Conservation (phyloP, 1,139 yeast species). For the Sugiyamaella xylanicola region DNA sequence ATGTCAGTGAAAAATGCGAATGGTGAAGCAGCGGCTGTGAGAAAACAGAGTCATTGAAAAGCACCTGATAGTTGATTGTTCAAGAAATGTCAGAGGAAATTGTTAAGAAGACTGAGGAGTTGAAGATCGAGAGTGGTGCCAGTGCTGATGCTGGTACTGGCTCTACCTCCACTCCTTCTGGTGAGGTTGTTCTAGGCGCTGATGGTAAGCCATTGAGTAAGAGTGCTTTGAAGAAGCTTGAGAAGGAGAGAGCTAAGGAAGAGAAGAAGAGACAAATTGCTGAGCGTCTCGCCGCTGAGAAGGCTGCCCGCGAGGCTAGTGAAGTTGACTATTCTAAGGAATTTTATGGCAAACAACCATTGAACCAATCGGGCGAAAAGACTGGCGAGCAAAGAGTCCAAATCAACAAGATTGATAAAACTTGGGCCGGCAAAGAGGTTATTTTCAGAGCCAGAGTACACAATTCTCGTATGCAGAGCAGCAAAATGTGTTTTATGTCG, state of each 20-base stretch:
- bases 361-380: slow-evolving; percentile 75
- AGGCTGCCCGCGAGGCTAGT: slow-evolving; percentile 77
- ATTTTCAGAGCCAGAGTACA: slow-evolving; percentile 93
- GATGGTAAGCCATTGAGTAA: slow-evolving; percentile 96
- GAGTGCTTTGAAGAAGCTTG: slow-evolving; percentile 91
- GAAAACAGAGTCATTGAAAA: slow-evolving; percentile 2
- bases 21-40: not conserved
- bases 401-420: slow-evolving; percentile 54
- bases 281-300: slow-evolving; percentile 81
- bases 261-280: slow-evolving; percentile 92
- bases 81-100: slow-evolving; percentile 33
- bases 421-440: slow-evolving; percentile 77
- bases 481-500: slow-evolving; percentile 86
- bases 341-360: slow-evolving; percentile 86
- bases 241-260: slow-evolving; percentile 91
- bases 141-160: not conserved
- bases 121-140: slow-evolving; percentile 40
- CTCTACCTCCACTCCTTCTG: slow-evolving; percentile 36
- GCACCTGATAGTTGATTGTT: not conserved
- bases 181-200: slow-evolving; percentile 26
- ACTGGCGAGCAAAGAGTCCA: slow-evolving; percentile 62
- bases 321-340: slow-evolving; percentile 85
- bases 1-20: slow-evolving; percentile 5
- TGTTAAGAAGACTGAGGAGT: slow-evolving; percentile 32
- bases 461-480: slow-evolving; percentile 92